A percentile compares a stretch with the other conserved stretches of the same genome.
Evolutionary conservation across 2,329 filamentous ascomycete genomes (phyloP).

Genomic region (Talaromyces verruculosus): DNA sequence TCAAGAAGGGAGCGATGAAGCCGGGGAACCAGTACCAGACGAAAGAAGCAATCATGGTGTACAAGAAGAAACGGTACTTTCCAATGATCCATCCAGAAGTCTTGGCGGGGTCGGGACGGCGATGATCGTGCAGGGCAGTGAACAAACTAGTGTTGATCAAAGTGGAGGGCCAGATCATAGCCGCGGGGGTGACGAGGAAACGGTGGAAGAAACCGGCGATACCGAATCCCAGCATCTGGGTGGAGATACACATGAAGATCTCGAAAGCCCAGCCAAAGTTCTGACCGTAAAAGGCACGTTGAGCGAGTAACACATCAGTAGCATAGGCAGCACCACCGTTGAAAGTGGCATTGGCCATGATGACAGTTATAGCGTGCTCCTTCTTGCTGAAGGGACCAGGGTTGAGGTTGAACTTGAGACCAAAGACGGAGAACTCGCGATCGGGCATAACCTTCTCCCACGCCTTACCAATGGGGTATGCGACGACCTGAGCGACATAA

Average conservation of each 20-base stretch:
- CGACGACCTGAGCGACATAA: constrained; percentile 62
- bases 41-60: constrained; percentile 59
- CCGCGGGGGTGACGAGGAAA: constrained; percentile 57
- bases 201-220: constrained; percentile 67
- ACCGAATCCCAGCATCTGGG: constrained; percentile 68
- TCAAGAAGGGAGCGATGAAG: constrained; percentile 67
- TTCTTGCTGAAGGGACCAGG: constrained; percentile 50
- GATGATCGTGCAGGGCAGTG: constrained; percentile 70
- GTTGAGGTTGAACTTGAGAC: constrained; percentile 42
- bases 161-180: constrained; percentile 73
- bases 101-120: constrained; percentile 55
- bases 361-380: constrained; percentile 47
- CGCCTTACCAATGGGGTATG: constrained; percentile 53
- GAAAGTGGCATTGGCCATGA: constrained; percentile 67
- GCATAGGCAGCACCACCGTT: constrained; percentile 62
- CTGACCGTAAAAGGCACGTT: constrained; percentile 70
- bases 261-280: constrained; percentile 67
- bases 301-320: constrained; percentile 71
- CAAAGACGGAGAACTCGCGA: constrained; percentile 39
- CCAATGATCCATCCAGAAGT: constrained; percentile 64
- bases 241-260: constrained; percentile 65
- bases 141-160: constrained; percentile 67
- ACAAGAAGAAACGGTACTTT: constrained; percentile 64
- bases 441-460: constrained; percentile 44
- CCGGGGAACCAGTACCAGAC: constrained; percentile 69